A percentile compares a stretch with the other conserved stretches of the same genome.
Evolutionary conservation across 768 basidiomycete genomes (phyloP).

Genomic region (Psilocybe cyanescens): DNA sequence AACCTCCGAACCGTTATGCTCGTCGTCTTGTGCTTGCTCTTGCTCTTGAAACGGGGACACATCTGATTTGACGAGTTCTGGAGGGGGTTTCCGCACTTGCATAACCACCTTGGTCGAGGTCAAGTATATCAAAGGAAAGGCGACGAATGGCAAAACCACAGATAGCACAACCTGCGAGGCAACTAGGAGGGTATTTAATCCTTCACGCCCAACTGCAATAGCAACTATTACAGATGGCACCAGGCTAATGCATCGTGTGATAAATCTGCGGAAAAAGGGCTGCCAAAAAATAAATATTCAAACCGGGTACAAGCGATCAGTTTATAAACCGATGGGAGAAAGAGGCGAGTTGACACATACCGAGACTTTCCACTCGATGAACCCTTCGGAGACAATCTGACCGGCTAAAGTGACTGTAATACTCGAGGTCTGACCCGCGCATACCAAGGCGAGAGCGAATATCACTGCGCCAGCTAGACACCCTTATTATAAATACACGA

Average conservation of each 20-base stretch:
- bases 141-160: conserved; percentile 75
- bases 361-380: conserved; percentile 76
- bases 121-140: conserved; percentile 72
- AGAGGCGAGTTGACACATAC: conserved; percentile 24
- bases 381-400: conserved; percentile 81
- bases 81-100: conserved; percentile 50
- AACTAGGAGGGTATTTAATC: conserved; percentile 72
- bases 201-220: conserved; percentile 62
- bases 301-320: conserved; percentile 4
- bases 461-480: conserved; percentile 61
- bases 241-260: conserved; percentile 73
- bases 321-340: background rate
- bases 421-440: conserved; percentile 77
- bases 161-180: conserved; percentile 78
- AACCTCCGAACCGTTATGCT: background rate
- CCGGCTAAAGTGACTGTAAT: conserved; percentile 81
- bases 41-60: background rate
- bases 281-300: conserved; percentile 16
- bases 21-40: background rate
- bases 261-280: conserved; percentile 66
- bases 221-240: conserved; percentile 73
- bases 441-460: conserved; percentile 78
- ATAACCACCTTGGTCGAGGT: conserved; percentile 65
- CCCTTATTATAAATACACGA: background rate
- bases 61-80: conserved; percentile 10